Evolutionary conservation across 345 rosid species (phyloP), one percentile per base, ranked within the genome.

Genomic region (Eutrema japonicum): DNA sequence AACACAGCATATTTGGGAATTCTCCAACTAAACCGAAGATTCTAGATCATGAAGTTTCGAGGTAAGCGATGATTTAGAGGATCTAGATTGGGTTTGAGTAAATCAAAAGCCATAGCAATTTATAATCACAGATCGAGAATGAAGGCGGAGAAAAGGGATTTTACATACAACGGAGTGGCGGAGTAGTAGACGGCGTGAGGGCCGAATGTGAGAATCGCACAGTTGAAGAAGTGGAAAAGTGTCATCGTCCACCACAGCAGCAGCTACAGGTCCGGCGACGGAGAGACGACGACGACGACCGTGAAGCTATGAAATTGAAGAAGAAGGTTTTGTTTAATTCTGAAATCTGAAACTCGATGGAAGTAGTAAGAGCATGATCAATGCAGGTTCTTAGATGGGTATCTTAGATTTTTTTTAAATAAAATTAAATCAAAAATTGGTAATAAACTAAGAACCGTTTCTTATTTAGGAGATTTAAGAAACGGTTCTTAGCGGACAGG

Each of bases 171-270:
- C 0, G 98, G 98, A 65, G 98, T 94, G 60, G 97, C 97, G 65
- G 98, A 94, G 90, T 91, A 91, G 83, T 94, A 94, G 70, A 94
- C 96, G 79, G 98, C 98, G 82, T 94, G 98, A 70, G 98, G 98
- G 7, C 96, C 98, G 73, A 91, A 94, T 36, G 97, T 91, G 79
- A 94, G 93, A 81, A 94, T 94, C 33, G 98, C 97, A 66, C 98
- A 94, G 84, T 94, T 94, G 88, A 94, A 92, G 87, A 94, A 94
- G 83, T 94, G 98, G 67, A 94, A 94, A 51, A 91, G 61, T 77
- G 98, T 94, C 98, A 94, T 94, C 53, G 67, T 56, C 47, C 57
- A 35, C 75, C 38, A 41, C 42, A 59, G 12, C n/a, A 26, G 67
- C 0, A 49, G 45, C 70, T 72, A 43, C 47, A 63, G 36, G 3